phyloP scores from a whole-genome alignment of 2,329 filamentous ascomycete species.

The Arthroderma sp. region DNA sequence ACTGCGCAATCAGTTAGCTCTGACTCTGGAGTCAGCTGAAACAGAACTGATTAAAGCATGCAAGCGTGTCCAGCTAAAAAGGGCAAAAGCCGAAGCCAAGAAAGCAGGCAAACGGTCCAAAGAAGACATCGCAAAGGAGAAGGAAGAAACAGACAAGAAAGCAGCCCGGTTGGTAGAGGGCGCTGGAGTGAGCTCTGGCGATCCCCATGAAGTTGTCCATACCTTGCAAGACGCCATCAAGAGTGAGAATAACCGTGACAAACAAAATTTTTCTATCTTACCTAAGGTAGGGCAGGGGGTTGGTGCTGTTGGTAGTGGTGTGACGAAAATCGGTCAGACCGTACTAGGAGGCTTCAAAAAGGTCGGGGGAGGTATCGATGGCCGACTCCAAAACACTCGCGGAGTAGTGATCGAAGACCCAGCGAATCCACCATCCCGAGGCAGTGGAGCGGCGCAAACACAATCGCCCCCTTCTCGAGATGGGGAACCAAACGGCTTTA shows the following conservation, averaged over 20 bases:
- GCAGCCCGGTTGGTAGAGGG: slow-evolving; percentile 33
- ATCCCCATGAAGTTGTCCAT: slow-evolving; percentile 43
- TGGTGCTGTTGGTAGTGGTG: slow-evolving; percentile 37
- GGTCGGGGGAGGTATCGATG: slow-evolving; percentile 25
- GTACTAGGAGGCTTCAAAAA: slow-evolving; percentile 32
- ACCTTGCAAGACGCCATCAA: slow-evolving; percentile 23
- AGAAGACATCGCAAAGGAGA: slow-evolving; percentile 29
- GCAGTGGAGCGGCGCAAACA: slow-evolving; percentile 4
- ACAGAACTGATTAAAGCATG: slow-evolving; percentile 70
- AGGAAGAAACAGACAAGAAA: slow-evolving; percentile 38
- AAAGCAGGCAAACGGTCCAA: slow-evolving; percentile 38
- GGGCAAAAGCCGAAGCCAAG: slow-evolving; percentile 50
- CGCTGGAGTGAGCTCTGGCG: slow-evolving; percentile 41
- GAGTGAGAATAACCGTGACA: slow-evolving; percentile 1
- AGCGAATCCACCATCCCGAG: neutral
- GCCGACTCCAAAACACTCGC: slow-evolving; percentile 21
- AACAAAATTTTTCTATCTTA: slow-evolving; percentile 22
- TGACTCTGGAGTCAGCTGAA: slow-evolving; percentile 64
- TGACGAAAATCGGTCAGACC: slow-evolving; percentile 33
- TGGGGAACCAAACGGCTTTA: neutral
- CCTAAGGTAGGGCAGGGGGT: slow-evolving; percentile 39
- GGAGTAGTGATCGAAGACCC: slow-evolving; percentile 18
- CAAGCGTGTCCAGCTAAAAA: slow-evolving; percentile 65
- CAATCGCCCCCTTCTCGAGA: slow-evolving; percentile 5
- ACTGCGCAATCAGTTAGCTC: slow-evolving; percentile 56